phyloP scores from a whole-genome alignment of 1,284 basidiomycete species.

The Blastosporella zonata region DNA sequence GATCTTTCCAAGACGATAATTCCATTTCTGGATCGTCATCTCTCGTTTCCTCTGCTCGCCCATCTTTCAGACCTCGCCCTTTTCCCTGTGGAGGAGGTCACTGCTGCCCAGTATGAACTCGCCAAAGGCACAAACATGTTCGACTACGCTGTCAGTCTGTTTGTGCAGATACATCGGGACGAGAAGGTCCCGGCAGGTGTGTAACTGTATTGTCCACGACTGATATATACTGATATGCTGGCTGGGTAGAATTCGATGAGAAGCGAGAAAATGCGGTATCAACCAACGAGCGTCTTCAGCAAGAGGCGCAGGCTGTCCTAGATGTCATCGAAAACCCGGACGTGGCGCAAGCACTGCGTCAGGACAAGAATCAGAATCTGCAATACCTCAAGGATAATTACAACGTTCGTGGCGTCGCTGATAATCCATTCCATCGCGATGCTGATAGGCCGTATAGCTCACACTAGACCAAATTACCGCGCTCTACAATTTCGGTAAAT shows the following conservation, averaged over 20 bases:
- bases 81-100: slow-evolving; percentile 76
- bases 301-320: slow-evolving; percentile 89
- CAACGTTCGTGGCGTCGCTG: slow-evolving; percentile 54
- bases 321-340: slow-evolving; percentile 97
- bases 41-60: slow-evolving; percentile 88
- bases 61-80: slow-evolving; percentile 77
- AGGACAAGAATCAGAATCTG: slow-evolving; percentile 97
- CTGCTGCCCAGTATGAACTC: slow-evolving; percentile 92
- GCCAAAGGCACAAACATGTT: slow-evolving; percentile 97
- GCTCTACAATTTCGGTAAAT: slow-evolving; percentile 97
- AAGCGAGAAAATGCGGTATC: slow-evolving; percentile 81
- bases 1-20: slow-evolving; percentile 92
- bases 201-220: slow-evolving; percentile 13
- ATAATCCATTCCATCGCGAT: neutral
- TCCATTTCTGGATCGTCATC: slow-evolving; percentile 91
- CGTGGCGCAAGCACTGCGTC: slow-evolving; percentile 84
- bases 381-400: slow-evolving; percentile 94
- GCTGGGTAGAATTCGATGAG: slow-evolving; percentile 67
- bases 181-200: slow-evolving; percentile 65
- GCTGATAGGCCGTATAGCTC: slow-evolving; percentile 50
- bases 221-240: neutral
- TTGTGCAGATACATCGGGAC: slow-evolving; percentile 74
- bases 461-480: slow-evolving; percentile 94
- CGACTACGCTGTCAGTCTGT: slow-evolving; percentile 82
- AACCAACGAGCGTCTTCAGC: slow-evolving; percentile 80